Evolutionary conservation across 176 grass and related monocot genomes (phyloP), one percentile per base, ranked within the genome.

Genomic region (Oryza punctata): DNA sequence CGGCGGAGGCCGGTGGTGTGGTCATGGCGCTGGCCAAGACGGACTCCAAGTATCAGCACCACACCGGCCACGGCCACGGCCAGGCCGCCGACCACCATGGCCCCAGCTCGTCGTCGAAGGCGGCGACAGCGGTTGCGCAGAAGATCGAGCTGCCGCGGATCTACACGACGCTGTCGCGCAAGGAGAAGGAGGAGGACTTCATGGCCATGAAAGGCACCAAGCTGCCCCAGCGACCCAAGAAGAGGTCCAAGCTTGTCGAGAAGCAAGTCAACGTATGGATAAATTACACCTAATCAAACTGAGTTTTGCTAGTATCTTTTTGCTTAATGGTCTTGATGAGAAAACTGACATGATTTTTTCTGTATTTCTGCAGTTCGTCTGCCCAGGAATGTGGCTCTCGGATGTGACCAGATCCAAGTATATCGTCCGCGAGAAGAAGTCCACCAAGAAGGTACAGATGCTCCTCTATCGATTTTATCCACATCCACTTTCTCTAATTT

Each of bases 171-270:
- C 88, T 97, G 82, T 88, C 94, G 40, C 76, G 92, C 41, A 94
- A 83, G 90, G 92, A 97, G 68, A 92, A 94, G 80, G 92, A 94
- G 75, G 94, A 97, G 21, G 92, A 97, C 73, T 94, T 92, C 69
- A 7, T 97, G 59, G 86, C 78, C 23, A 91, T 97, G 84, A 94
- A 89, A 30, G 94, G 94, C 77, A 72, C 81, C 77, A 97, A 94
- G 92, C 90, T 97, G 65, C 88, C 94, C 1, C 83, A 87, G 75
- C 86, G 94, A 24, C 92, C 94, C 65, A 92, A 92, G 81, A 90
- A 85, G 84, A 83, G 92, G 78, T 60, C 88, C 54, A 97, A 97
- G 57, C 64, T 65, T 72, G 74, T 94, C 3, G 94, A 97, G 37
- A 90, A 85, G 83, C 37, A 46, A 6, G 81, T 97, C 59, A 85